A percentile compares a stretch with the other conserved stretches of the same genome.
Evolutionary conservation across 495 filamentous ascomycete species (phyloP).

Genomic region (Podospora appendiculata): DNA sequence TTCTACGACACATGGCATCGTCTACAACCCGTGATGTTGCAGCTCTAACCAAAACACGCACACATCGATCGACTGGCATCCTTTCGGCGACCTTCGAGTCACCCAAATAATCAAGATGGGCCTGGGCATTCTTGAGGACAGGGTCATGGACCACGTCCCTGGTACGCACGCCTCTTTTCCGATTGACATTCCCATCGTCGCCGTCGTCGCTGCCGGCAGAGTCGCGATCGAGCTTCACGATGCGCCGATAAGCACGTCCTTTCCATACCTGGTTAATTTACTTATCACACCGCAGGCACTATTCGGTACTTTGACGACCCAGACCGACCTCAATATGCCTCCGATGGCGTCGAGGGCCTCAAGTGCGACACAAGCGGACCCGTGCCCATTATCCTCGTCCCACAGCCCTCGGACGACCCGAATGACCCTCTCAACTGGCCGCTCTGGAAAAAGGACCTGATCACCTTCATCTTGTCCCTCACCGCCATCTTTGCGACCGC

Average conservation of each 20-base stretch:
- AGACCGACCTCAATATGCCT: conserved; percentile 32
- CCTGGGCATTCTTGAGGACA: conserved; percentile 70
- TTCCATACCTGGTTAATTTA: too few relatives aligned
- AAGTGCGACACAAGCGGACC: conserved; percentile 67
- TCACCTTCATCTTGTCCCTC: conserved; percentile 68
- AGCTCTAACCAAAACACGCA: too few relatives aligned
- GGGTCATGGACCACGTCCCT: conserved; percentile 57
- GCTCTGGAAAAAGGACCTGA: conserved; percentile 75
- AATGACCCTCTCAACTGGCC: conserved; percentile 86
- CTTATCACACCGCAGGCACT: conserved; percentile 40
- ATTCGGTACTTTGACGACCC: conserved; percentile 56
- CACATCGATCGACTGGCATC: too few relatives aligned
- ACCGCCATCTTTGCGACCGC: conserved; percentile 73
- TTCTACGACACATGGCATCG: too few relatives aligned
- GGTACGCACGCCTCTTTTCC: conserved; percentile 39
- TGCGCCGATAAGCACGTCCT: too few relatives aligned
- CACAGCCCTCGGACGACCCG: conserved; percentile 73
- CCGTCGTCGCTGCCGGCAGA: too few relatives aligned
- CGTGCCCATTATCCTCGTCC: conserved; percentile 65
- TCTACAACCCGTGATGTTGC: too few relatives aligned
- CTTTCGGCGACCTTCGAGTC: too few relatives aligned
- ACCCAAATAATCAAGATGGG: conserved; percentile 50
- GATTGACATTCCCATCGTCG: too few relatives aligned
- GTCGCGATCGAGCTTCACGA: too few relatives aligned
- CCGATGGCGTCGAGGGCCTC: conserved; percentile 36